Evolutionary conservation across 345 rosid genomes (phyloP).

Genomic region (Physaria fendleri): DNA sequence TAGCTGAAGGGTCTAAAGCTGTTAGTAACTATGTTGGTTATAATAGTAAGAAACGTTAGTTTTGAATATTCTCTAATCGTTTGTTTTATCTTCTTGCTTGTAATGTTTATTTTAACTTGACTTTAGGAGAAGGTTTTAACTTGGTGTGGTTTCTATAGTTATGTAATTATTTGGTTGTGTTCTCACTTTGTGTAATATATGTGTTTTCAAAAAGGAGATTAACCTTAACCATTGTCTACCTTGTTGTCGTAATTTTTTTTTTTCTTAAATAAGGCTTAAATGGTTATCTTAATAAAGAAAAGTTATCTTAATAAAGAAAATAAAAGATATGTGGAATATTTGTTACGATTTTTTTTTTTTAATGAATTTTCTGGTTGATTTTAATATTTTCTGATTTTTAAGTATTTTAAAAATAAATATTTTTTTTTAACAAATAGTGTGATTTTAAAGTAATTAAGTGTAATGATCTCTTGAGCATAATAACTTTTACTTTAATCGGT

Average conservation of each 20-base stretch:
- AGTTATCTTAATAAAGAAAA: too few relatives aligned
- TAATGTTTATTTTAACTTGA: not conserved
- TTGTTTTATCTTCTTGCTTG: not conserved
- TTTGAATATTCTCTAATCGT: not conserved
- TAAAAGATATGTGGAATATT: too few relatives aligned
- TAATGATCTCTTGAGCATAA: too few relatives aligned
- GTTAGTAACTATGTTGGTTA: constrained; percentile 37
- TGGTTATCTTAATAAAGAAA: too few relatives aligned
- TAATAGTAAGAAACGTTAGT: constrained; percentile 1
- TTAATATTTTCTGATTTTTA: too few relatives aligned
- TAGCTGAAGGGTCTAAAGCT: constrained; percentile 74
- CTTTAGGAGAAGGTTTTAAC: not conserved
- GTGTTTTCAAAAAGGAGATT: not conserved
- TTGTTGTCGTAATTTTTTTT: not conserved
- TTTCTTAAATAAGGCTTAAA: too few relatives aligned
- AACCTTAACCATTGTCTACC: not conserved
- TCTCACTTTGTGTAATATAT: not conserved
- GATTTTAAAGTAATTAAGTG: too few relatives aligned
- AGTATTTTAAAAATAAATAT: too few relatives aligned
- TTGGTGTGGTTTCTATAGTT: not conserved
- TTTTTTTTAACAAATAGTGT: too few relatives aligned
- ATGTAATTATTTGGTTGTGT: not conserved
- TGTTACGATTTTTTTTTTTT: too few relatives aligned
- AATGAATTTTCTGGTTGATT: too few relatives aligned
- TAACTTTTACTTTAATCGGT: too few relatives aligned